phyloP scores from a whole-genome alignment of 1,284 basidiomycete species.

The Fomitopsis betulina region DNA sequence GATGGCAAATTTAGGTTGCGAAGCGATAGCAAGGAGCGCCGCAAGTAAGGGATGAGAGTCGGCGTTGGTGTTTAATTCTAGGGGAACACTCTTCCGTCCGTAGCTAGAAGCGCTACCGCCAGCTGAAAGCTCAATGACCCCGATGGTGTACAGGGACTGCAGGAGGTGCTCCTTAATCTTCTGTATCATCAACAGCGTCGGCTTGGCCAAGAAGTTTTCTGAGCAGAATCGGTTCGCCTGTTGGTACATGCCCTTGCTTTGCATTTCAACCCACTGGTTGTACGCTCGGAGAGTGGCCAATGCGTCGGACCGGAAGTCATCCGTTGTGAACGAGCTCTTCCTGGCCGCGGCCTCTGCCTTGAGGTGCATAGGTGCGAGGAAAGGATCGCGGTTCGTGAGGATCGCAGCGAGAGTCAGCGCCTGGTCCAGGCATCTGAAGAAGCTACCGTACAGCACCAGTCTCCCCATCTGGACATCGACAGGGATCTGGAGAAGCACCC shows the following conservation, averaged over 20 bases:
- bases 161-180: slow-evolving; percentile 84
- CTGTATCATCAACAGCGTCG: slow-evolving; percentile 79
- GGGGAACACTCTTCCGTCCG: slow-evolving; percentile 44
- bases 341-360: slow-evolving; percentile 60
- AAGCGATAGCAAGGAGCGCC: slow-evolving; percentile 82
- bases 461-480: slow-evolving; percentile 90
- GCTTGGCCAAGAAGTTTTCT: slow-evolving; percentile 88
- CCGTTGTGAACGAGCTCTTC: slow-evolving; percentile 81
- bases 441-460: slow-evolving; percentile 85
- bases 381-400: slow-evolving; percentile 87
- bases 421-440: slow-evolving; percentile 92
- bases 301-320: slow-evolving; percentile 82
- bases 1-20: slow-evolving; percentile 93
- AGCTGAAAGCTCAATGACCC: slow-evolving; percentile 77
- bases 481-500: slow-evolving; percentile 86
- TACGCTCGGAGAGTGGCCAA: slow-evolving; percentile 81
- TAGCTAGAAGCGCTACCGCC: slow-evolving; percentile 40
- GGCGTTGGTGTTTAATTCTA: slow-evolving; percentile 71
- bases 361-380: slow-evolving; percentile 76
- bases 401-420: slow-evolving; percentile 90
- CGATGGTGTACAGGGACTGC: slow-evolving; percentile 74
- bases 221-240: slow-evolving; percentile 75
- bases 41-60: slow-evolving; percentile 79
- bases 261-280: slow-evolving; percentile 76
- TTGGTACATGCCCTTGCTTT: slow-evolving; percentile 57